Evolutionary conservation across 2,329 filamentous ascomycete species (phyloP).

Genomic region (Pseudogymnoascus sp.): DNA sequence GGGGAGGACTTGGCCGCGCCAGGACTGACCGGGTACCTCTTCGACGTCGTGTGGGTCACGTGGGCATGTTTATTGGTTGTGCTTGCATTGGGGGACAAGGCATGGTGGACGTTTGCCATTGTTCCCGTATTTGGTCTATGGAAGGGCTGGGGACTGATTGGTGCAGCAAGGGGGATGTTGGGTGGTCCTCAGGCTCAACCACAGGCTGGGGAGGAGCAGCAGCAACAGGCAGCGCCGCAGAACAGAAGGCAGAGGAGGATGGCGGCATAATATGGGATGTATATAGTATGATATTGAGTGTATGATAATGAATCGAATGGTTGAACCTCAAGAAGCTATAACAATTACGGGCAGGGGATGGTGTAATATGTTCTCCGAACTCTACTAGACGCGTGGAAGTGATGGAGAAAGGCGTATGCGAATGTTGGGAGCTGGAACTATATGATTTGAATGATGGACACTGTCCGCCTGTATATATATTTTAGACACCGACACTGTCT

Average conservation of each 20-base stretch:
- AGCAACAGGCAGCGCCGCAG: conserved; percentile 21
- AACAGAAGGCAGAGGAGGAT: conserved; percentile 29
- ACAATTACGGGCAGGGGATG: background rate
- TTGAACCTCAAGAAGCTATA: background rate
- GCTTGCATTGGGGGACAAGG: conserved; percentile 73
- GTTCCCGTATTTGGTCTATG: conserved; percentile 27
- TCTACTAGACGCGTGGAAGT: background rate
- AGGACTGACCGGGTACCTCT: conserved; percentile 95
- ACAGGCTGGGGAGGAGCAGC: conserved; percentile 18
- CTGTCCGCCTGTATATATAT: background rate
- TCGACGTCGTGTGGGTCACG: conserved; percentile 92
- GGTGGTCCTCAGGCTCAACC: conserved; percentile 22
- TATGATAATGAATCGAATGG: background rate
- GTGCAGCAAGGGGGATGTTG: conserved; percentile 29
- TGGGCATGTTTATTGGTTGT: conserved; percentile 71
- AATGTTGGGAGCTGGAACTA: background rate
- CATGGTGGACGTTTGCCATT: conserved; percentile 51
- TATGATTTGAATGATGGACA: background rate
- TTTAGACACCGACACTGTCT: background rate
- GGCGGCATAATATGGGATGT: conserved; percentile 17
- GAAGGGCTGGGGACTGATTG: conserved; percentile 28
- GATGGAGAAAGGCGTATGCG: background rate
- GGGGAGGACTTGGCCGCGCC: conserved; percentile 84
- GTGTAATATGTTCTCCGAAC: background rate
- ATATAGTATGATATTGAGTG: background rate